Conservation (phyloP, 2,329 filamentous ascomycete genomes). For the Allantophomopsis cytisporea region DNA sequence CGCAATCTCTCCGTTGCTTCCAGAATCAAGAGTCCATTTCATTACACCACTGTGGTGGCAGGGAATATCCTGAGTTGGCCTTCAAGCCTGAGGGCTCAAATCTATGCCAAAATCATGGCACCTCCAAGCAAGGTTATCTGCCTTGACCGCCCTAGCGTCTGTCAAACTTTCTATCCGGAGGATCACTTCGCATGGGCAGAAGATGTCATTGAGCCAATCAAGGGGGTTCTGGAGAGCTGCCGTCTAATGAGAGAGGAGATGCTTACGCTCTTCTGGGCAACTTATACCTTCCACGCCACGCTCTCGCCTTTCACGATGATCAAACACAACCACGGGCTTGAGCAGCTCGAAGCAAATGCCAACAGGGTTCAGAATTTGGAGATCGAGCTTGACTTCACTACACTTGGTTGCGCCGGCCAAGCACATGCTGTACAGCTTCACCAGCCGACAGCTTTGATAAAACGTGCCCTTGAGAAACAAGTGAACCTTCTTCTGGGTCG, state of each 20-base stretch:
- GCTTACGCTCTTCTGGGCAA: constrained; percentile 17
- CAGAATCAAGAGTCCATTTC: not conserved
- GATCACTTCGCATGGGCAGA: constrained; percentile 12
- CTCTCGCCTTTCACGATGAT: constrained; percentile 8
- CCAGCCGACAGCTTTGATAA: not conserved
- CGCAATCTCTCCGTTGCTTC: not conserved
- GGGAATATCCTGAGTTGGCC: too few relatives aligned
- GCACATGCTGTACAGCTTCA: not conserved
- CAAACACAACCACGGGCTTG: constrained; percentile 14
- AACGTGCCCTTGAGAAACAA: constrained; percentile 7
- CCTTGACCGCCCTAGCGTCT: constrained; percentile 11
- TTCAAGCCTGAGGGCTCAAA: constrained; percentile 1
- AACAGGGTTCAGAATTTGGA: constrained; percentile 14
- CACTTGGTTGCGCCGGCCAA: constrained; percentile 10
- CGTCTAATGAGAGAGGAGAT: constrained; percentile 12
- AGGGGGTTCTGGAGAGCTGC: constrained; percentile 9
- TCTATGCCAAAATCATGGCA: constrained; percentile 14
- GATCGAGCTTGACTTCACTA: constrained; percentile 17
- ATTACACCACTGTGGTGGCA: constrained; percentile 5
- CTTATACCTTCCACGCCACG: constrained; percentile 17
- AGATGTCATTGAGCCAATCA: constrained; percentile 11
- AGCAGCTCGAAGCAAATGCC: constrained; percentile 7
- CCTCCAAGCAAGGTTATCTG: constrained; percentile 9
- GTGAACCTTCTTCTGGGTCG: not conserved
- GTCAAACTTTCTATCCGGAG: constrained; percentile 10